phyloP scores from a whole-genome alignment of 805 yeast species.

The Zygotorulaspora danielsina region DNA sequence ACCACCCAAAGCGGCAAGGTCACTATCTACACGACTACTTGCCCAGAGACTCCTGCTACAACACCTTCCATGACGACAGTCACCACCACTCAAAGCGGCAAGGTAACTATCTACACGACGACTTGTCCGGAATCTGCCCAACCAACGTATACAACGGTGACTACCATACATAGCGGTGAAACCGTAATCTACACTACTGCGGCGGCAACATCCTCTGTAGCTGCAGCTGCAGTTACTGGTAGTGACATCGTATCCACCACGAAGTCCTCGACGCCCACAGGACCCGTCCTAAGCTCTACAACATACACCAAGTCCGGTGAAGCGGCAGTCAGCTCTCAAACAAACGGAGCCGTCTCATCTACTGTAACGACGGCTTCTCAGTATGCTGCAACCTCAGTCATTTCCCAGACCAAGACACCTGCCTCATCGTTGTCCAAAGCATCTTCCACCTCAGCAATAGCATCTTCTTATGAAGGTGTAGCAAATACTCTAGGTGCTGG shows the following conservation, averaged over 20 bases:
- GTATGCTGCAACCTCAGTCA: conserved; percentile 1
- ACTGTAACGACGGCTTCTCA: conserved; percentile 5
- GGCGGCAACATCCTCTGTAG: neutral
- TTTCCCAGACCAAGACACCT: conserved; percentile 2
- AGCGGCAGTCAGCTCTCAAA: neutral
- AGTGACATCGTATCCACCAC: neutral
- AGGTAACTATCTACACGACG: neutral
- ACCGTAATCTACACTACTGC: neutral
- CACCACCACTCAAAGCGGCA: conserved; percentile 1
- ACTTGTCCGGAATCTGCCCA: conserved; percentile 1
- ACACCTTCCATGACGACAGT: conserved; percentile 2
- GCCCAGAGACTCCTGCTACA: conserved; percentile 6
- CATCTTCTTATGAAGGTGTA: conserved; percentile 3
- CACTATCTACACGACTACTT: conserved; percentile 4
- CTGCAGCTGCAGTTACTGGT: conserved; percentile 6
- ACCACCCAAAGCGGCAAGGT: conserved; percentile 4
- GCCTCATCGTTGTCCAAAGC: neutral
- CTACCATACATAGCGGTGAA: neutral
- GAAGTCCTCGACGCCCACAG: neutral
- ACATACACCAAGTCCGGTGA: neutral
- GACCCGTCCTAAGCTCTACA: neutral
- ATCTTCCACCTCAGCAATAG: conserved; percentile 2
- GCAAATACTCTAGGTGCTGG: conserved; percentile 1
- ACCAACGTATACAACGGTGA: neutral
- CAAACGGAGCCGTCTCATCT: conserved; percentile 1